Evolutionary conservation across 2,329 filamentous ascomycete species (phyloP), one percentile per base, ranked within the genome.

Genomic region (Aureobasidium sp.): DNA sequence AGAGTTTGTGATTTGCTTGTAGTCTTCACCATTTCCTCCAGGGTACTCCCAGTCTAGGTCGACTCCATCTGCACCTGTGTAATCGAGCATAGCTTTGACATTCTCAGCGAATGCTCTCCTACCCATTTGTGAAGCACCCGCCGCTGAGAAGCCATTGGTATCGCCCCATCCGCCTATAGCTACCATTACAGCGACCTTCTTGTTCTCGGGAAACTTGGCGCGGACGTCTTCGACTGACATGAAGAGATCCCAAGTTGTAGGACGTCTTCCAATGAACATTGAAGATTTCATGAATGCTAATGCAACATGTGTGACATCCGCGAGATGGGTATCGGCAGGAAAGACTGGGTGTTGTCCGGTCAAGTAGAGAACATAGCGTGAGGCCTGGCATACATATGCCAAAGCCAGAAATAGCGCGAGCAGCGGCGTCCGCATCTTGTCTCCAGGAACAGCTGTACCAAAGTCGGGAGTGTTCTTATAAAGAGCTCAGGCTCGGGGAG

Each of bases 141-240:
- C 90, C 2, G 66, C 75, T 0, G 85, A 84, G 72, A 93, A 94
- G 0, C 90, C 91, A 9, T 77, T 75, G 0, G 86, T 89, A 67
- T 93, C 90, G 0, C 91, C 91, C 91, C 92, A 94, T 61, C 91
- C 92, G 15, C 92, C 92, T 68, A 94, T 88, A 25, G 92, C 91
- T 43, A 94, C 84, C 80, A 91, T 85, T 27, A 94, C 77, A 4
- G n/a, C 15, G n/a, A 27, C 23, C 70, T 91, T 90, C 25, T 90
- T 89, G 70, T 91, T 90, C 25, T 90, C 89, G 6, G 55, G 20
- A 45, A 90, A 88, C 63, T 81, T 78, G 23, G 73, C 66, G 6
- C 88, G 85, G 18, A 84, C 80, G 16, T 81, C 74, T 4, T 74
- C 72, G 2, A 90, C 80, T 2, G 81, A 81, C 4, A 83, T 86